phyloP scores from a whole-genome alignment of 2,329 filamentous ascomycete species.

The Davidsoniella neocaledoniae region DNA sequence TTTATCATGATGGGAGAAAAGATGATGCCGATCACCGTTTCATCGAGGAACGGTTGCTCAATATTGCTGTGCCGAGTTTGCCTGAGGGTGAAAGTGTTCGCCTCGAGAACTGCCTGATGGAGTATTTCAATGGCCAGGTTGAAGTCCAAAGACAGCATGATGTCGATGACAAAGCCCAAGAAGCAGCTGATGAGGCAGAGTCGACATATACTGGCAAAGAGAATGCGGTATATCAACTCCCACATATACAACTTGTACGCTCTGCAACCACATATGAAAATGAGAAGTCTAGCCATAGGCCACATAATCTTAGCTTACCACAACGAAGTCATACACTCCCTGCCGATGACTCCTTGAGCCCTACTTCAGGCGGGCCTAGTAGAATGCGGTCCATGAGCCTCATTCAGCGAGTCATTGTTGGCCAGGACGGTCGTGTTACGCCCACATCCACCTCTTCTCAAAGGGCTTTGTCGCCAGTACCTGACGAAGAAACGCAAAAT shows the following conservation, averaged over 20 bases:
- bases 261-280: background rate
- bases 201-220: too few relatives aligned
- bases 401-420: slow-evolving; percentile 41
- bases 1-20: slow-evolving; percentile 80
- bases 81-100: slow-evolving; percentile 54
- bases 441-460: slow-evolving; percentile 16
- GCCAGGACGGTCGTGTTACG: slow-evolving; percentile 23
- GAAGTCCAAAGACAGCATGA: slow-evolving; percentile 42
- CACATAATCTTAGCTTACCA: too few relatives aligned
- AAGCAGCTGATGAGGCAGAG: too few relatives aligned
- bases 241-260: background rate
- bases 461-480: slow-evolving; percentile 21
- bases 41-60: slow-evolving; percentile 76
- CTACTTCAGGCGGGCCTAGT: background rate
- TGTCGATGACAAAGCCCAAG: background rate
- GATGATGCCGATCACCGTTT: slow-evolving; percentile 86
- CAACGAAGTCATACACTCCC: slow-evolving; percentile 1
- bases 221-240: background rate
- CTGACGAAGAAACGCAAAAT: slow-evolving; percentile 22
- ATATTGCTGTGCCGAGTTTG: slow-evolving; percentile 73
- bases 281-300: too few relatives aligned
- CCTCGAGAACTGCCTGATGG: slow-evolving; percentile 79
- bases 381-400: slow-evolving; percentile 34
- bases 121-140: slow-evolving; percentile 87
- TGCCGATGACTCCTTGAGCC: background rate